These are phyloP conservation scores for Fusarium tanahbumbuense DNA, from an alignment of 2,329 filamentous ascomycete species.

Conservation along the genomic window DNA sequence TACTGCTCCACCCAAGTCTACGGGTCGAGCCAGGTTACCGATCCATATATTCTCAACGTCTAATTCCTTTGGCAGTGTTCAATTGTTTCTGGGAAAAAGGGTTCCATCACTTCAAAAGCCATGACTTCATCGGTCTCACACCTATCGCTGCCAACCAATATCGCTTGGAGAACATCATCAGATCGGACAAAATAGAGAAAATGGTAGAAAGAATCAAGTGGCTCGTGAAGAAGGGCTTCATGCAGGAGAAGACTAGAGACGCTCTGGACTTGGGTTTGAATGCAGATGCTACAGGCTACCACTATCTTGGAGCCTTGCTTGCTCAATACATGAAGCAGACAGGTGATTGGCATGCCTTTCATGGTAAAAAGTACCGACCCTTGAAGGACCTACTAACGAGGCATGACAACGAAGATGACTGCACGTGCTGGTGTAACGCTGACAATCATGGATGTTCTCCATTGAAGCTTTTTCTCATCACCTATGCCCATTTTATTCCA, in stretches of 20 bases:
- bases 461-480: not conserved
- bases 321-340: accelerated
- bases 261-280: not conserved
- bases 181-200: accelerated
- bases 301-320: not conserved
- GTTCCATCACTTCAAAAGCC: not conserved
- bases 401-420: not conserved
- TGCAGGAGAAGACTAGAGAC: accelerated
- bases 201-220: accelerated
- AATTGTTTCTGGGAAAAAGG: not conserved
- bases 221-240: accelerated
- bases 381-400: not conserved
- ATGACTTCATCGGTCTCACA: accelerated
- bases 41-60: not conserved
- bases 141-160: accelerated
- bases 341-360: accelerated
- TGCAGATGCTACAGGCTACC: not conserved
- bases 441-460: not conserved
- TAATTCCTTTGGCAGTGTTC: accelerated
- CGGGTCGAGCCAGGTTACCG: not conserved
- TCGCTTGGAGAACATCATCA: accelerated
- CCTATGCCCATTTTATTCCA: not conserved
- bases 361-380: accelerated
- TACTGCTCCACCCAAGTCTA: not conserved
- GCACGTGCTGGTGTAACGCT: too few species aligned